These are phyloP conservation scores for Monosporozyma solicola DNA, from an alignment of 805 yeast genomes.

Conservation along the genomic window DNA sequence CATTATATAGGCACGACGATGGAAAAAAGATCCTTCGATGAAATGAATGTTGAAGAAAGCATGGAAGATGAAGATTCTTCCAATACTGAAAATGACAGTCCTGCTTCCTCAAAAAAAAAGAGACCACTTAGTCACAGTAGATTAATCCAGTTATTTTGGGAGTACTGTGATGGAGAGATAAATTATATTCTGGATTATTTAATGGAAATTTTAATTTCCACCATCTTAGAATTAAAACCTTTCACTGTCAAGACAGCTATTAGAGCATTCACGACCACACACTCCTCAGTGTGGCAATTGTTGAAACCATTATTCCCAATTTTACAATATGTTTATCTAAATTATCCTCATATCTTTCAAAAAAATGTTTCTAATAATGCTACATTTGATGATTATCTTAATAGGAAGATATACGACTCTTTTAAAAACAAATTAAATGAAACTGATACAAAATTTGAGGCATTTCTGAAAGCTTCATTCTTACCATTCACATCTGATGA, in stretches of 20 bases:
- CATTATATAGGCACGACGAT: neutral
- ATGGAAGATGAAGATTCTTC: neutral
- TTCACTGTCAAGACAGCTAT: neutral
- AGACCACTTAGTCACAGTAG: neutral
- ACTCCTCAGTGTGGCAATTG: neutral
- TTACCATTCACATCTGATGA: neutral
- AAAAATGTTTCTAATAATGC: conserved; percentile 2
- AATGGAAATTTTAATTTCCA: neutral
- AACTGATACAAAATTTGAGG: neutral
- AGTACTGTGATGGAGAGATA: conserved; percentile 4
- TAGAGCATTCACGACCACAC: conserved; percentile 1
- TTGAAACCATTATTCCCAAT: conserved; percentile 4
- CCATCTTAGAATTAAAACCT: neutral
- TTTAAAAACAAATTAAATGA: neutral
- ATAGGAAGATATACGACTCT: neutral
- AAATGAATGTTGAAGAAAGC: neutral
- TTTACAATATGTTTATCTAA: conserved; percentile 7
- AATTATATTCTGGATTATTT: neutral
- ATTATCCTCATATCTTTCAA: conserved; percentile 7
- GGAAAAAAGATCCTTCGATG: neutral
- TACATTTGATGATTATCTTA: conserved; percentile 4
- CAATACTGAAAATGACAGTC: neutral
- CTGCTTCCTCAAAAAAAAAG: neutral
- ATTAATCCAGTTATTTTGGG: conserved; percentile 3
- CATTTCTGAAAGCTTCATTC: neutral